A percentile compares a stretch with the other conserved stretches of the same genome.
Conservation (phyloP, 148 eudicot genomes). For the Rhododendron griersonianum region DNA sequence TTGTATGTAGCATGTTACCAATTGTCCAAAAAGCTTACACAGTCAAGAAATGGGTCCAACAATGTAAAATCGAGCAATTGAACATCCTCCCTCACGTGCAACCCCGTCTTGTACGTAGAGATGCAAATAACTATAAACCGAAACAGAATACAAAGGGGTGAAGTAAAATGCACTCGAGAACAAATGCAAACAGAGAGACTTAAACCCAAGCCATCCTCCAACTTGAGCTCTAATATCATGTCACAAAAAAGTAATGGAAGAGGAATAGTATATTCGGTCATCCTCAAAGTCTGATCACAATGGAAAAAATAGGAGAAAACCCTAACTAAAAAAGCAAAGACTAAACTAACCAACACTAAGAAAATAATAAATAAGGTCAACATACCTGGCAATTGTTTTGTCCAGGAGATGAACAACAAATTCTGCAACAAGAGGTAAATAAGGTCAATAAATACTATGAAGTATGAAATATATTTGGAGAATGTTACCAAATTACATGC, state of each 20-base stretch:
- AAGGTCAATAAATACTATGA: neutral
- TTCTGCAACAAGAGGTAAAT: constrained; percentile 33
- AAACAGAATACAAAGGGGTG: neutral
- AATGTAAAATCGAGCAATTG: neutral
- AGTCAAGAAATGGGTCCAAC: neutral
- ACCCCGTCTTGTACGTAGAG: neutral
- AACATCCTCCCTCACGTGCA: neutral
- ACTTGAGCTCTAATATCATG: neutral
- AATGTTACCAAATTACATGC: neutral
- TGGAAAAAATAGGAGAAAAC: neutral
- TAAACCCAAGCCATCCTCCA: neutral
- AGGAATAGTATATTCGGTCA: neutral
- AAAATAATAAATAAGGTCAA: neutral
- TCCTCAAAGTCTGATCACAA: neutral
- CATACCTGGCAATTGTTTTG: constrained; percentile 57
- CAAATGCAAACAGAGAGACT: neutral
- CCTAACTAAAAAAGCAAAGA: neutral
- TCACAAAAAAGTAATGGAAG: neutral
- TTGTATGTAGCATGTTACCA: neutral
- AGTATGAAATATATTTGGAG: neutral
- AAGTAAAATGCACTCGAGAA: neutral
- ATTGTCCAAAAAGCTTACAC: neutral
- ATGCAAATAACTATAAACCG: neutral
- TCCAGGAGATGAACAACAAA: constrained; percentile 51
- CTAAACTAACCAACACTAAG: neutral